Conservation (phyloP, 2,329 filamentous ascomycete species). For the Celoporthe dispersa region DNA sequence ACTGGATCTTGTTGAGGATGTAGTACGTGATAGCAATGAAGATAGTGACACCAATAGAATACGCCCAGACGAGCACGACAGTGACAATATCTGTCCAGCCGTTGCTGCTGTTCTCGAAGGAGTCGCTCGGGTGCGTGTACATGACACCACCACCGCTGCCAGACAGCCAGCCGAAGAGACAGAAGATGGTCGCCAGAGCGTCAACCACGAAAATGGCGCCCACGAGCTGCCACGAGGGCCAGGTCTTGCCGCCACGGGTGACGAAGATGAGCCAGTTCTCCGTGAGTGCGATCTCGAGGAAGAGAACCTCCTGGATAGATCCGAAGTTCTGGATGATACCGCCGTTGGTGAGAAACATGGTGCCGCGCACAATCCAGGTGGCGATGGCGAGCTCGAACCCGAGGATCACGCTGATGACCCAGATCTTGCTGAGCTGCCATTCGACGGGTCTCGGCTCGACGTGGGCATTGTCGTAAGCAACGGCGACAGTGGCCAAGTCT, state of each 20-base stretch:
- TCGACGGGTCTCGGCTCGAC: constrained; percentile 76
- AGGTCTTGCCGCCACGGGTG: constrained; percentile 73
- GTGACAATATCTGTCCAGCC: constrained; percentile 59
- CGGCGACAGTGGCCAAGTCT: constrained; percentile 77
- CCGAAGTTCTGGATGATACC: constrained; percentile 78
- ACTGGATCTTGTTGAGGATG: constrained; percentile 61
- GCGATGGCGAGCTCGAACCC: constrained; percentile 69
- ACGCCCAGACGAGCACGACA: constrained; percentile 67
- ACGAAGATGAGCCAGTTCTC: constrained; percentile 84
- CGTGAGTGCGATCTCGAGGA: constrained; percentile 73
- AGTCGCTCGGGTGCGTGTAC: constrained; percentile 25
- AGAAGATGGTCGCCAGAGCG: constrained; percentile 73
- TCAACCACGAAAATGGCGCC: constrained; percentile 74
- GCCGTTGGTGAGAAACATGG: constrained; percentile 70
- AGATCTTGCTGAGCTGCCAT: constrained; percentile 82
- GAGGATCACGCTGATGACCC: constrained; percentile 73
- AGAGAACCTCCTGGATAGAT: constrained; percentile 74
- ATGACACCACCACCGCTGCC: constrained; percentile 39
- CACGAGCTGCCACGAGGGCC: constrained; percentile 76
- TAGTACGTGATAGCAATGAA: constrained; percentile 69
- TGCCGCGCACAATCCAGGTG: constrained; percentile 75
- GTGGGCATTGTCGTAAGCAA: constrained; percentile 80
- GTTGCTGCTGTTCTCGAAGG: constrained; percentile 42
- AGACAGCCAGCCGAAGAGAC: constrained; percentile 74
- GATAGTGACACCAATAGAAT: constrained; percentile 69